These are phyloP conservation scores for Neurospora sp. DNA, from an alignment of 495 filamentous ascomycete genomes.

Conservation along the genomic window DNA sequence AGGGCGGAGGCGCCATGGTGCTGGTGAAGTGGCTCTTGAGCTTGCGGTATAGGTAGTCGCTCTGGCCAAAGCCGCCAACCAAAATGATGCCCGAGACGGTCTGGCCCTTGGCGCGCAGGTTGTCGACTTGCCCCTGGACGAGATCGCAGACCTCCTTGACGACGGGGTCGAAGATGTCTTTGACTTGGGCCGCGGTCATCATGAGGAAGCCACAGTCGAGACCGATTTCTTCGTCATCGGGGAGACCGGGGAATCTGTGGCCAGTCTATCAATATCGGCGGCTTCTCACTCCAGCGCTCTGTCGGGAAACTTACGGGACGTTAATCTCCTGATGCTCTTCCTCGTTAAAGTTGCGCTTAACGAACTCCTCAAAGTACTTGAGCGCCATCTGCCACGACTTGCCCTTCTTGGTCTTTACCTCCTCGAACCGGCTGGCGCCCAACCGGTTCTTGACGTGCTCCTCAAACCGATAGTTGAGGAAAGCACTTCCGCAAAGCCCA, in stretches of 20 bases:
- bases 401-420: constrained; percentile 47
- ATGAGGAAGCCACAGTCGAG: constrained; percentile 56
- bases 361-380: constrained; percentile 54
- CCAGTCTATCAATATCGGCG: background rate
- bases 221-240: constrained; percentile 53
- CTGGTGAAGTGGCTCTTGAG: constrained; percentile 57
- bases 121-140: constrained; percentile 50
- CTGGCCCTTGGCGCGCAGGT: constrained; percentile 49
- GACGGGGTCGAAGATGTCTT: constrained; percentile 56
- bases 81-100: constrained; percentile 57
- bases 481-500: constrained; percentile 57
- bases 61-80: constrained; percentile 62
- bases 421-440: constrained; percentile 47
- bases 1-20: constrained; percentile 37
- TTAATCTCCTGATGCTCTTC: constrained; percentile 61
- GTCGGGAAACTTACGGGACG: constrained; percentile 39
- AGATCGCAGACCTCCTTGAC: constrained; percentile 51
- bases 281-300: background rate
- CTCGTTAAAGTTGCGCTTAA: constrained; percentile 66
- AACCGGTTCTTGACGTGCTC: constrained; percentile 51
- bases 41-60: constrained; percentile 54
- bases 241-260: constrained; percentile 54
- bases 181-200: constrained; percentile 50
- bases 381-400: constrained; percentile 69
- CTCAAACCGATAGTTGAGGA: constrained; percentile 60